Base-by-base conservation (phyloP, 2,329 filamentous ascomycete species). In the Pseudonectria foliicola region DNA sequence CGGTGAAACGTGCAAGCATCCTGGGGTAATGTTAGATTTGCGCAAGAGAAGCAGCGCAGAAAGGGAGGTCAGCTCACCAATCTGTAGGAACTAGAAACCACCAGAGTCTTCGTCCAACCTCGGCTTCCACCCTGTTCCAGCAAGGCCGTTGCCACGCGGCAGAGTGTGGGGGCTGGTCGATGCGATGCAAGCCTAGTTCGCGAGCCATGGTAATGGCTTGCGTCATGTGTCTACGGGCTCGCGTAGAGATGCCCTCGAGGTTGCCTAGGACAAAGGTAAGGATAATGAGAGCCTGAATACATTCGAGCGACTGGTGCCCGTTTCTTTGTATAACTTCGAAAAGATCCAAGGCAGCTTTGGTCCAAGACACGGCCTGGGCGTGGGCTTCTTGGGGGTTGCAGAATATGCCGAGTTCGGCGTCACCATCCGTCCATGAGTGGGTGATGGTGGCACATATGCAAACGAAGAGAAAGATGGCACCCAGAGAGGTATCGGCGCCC, bases 21-120 rank as follows among this genome's bases (percentile, higher is more conserved):
- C 61, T 65, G 23, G 7, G 7, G 13, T 15, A 3, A 13, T 4
- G 14, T 44, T 39, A 41, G 34, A n/a, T 15, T 6, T n/a, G 15
- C 18, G 4, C 5, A 13, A 18, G 11, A 12, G 29, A 21, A 4
- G 18, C 11, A 7, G 7, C 11, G 3, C 2, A n/a, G 12, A n/a
- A 10, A n/a, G 7, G 7, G 29, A 6, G 10, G 13, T 11, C 5
- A 7, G 29, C 52, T 44, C 39, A 62, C 64, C 61, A 66, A 39
- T 68, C 63, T 4, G 57, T 61, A 1, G 58, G 49, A 8, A 55
- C 55, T 6, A 68, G 48, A 40, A 66, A 63, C 64, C 65, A 68
- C 66, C 65, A 68, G 4, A 66, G 43, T 29, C 66, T 53, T 13
- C 65, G 50, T 27, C 59, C 64, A 25, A 62, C 54, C 35, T 68